phyloP scores from a whole-genome alignment of 2,329 filamentous ascomycete genomes.

The Trichoderma guizhouense region DNA sequence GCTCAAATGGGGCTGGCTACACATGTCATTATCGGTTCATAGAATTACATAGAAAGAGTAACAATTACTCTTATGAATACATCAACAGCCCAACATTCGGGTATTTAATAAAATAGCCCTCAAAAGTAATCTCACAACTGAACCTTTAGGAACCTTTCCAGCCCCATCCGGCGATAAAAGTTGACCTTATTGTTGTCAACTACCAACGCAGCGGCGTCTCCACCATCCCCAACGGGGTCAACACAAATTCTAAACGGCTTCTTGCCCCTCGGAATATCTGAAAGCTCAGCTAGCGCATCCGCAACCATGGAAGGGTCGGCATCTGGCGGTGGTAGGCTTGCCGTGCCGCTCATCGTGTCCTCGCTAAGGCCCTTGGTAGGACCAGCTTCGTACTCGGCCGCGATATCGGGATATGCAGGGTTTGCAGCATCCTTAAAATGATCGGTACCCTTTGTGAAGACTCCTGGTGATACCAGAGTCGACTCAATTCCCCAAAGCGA shows the following conservation, averaged over 20 bases:
- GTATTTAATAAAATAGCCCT: neutral
- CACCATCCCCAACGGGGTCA: neutral
- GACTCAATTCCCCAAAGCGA: conserved; percentile 7
- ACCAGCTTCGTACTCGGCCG: neutral
- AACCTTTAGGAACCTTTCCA: neutral
- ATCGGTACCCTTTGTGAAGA: conserved; percentile 1
- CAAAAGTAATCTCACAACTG: neutral
- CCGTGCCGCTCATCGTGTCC: neutral
- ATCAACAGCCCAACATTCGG: neutral
- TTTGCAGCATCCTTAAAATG: conserved; percentile 5
- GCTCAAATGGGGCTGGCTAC: too few relatives aligned
- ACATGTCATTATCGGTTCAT: neutral
- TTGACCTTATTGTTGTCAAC: conserved; percentile 9
- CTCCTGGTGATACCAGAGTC: neutral
- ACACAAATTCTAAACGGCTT: conserved; percentile 8
- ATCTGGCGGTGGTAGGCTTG: neutral
- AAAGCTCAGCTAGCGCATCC: neutral
- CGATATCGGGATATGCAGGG: neutral
- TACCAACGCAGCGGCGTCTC: neutral
- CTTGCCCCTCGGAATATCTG: conserved; percentile 6
- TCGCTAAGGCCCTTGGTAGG: conserved; percentile 3
- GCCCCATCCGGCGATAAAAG: neutral
- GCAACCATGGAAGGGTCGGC: conserved; percentile 7
- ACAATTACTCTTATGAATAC: neutral
- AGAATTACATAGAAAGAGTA: neutral